phyloP scores from a whole-genome alignment of 208 protist genomes.

The Polymyxa betae region DNA sequence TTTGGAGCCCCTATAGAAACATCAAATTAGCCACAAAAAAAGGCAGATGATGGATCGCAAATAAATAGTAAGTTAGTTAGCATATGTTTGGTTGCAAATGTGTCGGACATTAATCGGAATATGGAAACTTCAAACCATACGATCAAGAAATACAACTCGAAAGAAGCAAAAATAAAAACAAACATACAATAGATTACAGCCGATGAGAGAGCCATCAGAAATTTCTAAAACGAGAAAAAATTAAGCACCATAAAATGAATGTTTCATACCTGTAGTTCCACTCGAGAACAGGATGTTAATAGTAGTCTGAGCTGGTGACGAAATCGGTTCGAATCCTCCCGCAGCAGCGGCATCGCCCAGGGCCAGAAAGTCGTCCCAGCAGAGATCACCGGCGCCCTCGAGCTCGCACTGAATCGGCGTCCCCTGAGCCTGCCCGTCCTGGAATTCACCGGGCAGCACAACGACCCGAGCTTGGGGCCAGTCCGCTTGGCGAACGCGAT shows the following conservation, averaged over 20 bases:
- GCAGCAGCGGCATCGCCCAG: too few species aligned
- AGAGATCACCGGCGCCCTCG: neutral
- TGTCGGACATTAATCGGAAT: too few species aligned
- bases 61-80: too few species aligned
- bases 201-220: too few species aligned
- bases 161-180: too few species aligned
- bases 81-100: too few species aligned
- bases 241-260: too few species aligned
- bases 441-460: neutral
- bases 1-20: too few species aligned
- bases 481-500: neutral
- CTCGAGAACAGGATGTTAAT: slow-evolving; percentile 47
- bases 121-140: too few species aligned
- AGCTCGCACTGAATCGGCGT: neutral
- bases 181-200: too few species aligned
- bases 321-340: neutral
- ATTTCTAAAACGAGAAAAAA: too few species aligned
- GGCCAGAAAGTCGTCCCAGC: slow-evolving; percentile 6
- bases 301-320: neutral
- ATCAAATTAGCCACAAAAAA: neutral
- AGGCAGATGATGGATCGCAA: neutral
- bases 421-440: neutral
- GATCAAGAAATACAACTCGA: too few species aligned
- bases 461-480: neutral
- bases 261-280: slow-evolving; percentile 37